These are phyloP conservation scores for Gynochthodes officinalis DNA, from an alignment of 257 asterid species.

Conservation along the genomic window DNA sequence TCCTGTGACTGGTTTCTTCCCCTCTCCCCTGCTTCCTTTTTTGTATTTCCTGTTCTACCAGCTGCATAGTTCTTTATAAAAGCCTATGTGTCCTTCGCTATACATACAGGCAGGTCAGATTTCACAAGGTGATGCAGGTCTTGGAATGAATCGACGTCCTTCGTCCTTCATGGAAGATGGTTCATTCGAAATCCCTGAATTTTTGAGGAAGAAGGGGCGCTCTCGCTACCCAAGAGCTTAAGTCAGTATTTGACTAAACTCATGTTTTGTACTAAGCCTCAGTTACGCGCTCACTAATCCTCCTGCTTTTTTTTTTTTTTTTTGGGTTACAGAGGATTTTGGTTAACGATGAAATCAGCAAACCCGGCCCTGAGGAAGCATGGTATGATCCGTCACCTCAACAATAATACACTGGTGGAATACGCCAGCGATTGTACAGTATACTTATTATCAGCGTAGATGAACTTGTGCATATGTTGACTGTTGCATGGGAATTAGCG, in stretches of 20 bases:
- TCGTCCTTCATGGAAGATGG: slow-evolving; percentile 71
- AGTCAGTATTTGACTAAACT: slow-evolving; percentile 11
- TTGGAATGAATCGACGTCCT: slow-evolving; percentile 56
- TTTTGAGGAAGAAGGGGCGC: slow-evolving; percentile 82
- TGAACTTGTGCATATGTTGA: slow-evolving; percentile 22
- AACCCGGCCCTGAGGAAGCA: neutral
- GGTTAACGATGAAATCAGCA: slow-evolving; percentile 20
- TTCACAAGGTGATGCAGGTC: slow-evolving; percentile 53
- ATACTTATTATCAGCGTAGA: slow-evolving; percentile 12
- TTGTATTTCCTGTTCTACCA: neutral
- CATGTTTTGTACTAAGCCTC: slow-evolving; percentile 7
- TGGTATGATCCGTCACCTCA: neutral
- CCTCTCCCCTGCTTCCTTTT: neutral
- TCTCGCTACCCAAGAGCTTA: slow-evolving; percentile 83
- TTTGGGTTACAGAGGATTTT: slow-evolving; percentile 34
- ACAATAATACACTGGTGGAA: slow-evolving; percentile 12
- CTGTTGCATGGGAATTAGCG: slow-evolving; percentile 3
- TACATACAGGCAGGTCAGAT: slow-evolving; percentile 59
- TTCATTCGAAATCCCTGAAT: slow-evolving; percentile 79
- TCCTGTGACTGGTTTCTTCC: neutral
- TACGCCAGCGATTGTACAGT: slow-evolving; percentile 24
- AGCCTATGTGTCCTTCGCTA: slow-evolving; percentile 2
- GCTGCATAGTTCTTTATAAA: neutral
- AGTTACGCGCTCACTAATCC: neutral
- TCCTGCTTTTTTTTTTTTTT: no score